These are phyloP conservation scores for Lactarius akahatsu DNA, from an alignment of 768 basidiomycete genomes.

Conservation along the genomic window DNA sequence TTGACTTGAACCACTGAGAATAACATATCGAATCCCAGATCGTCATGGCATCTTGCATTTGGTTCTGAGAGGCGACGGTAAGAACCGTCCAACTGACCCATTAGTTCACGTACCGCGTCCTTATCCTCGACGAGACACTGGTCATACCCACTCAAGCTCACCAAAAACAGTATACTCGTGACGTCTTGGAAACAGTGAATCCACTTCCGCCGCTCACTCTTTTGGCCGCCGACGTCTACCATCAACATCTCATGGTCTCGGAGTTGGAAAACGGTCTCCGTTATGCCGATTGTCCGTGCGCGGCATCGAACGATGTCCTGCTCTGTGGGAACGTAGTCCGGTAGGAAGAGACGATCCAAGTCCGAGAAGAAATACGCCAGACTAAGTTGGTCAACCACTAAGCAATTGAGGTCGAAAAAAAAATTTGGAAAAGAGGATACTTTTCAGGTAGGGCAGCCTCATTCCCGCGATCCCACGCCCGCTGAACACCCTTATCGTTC, in stretches of 20 bases:
- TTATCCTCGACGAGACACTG: conserved; percentile 92
- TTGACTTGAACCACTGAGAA: conserved; percentile 95
- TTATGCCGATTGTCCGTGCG: conserved; percentile 88
- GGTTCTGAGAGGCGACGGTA: conserved; percentile 57
- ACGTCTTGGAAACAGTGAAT: conserved; percentile 96
- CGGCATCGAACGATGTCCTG: conserved; percentile 87
- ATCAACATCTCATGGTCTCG: conserved; percentile 83
- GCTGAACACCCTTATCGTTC: conserved; percentile 71
- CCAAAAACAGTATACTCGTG: conserved; percentile 88
- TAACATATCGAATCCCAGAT: conserved; percentile 99
- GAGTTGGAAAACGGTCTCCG: conserved; percentile 80
- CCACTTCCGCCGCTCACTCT: conserved; percentile 91
- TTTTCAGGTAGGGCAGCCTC: conserved; percentile 92
- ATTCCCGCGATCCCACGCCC: conserved; percentile 79
- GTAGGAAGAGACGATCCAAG: conserved; percentile 76
- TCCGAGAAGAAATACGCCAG: conserved; percentile 74
- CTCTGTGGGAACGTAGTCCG: conserved; percentile 69
- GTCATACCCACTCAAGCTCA: conserved; percentile 90
- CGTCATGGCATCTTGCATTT: conserved; percentile 99
- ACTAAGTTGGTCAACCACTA: conserved; percentile 39
- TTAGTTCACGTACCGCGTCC: conserved; percentile 64
- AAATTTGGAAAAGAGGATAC: conserved; percentile 41
- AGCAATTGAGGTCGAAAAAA: conserved; percentile 20
- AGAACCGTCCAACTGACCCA: conserved; percentile 2
- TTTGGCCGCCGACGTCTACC: conserved; percentile 94